Percentiles rank a stretch among this genome's conserved stretches.
Conservation (phyloP, 345 rosid genomes). For the Salix udensis region DNA sequence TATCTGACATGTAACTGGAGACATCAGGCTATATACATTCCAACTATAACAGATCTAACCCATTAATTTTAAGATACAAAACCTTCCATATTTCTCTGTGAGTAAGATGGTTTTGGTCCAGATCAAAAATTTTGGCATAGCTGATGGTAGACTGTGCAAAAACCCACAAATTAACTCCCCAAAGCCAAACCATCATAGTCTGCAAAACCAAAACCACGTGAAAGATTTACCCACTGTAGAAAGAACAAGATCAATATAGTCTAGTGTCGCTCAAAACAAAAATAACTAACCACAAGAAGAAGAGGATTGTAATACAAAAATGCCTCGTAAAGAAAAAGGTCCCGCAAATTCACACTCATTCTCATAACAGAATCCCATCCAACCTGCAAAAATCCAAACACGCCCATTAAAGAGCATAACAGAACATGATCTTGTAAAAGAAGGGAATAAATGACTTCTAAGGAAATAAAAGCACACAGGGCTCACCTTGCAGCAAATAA, state of each 20-base stretch:
- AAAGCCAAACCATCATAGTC: constrained; percentile 96
- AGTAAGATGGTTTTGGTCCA: constrained; percentile 84
- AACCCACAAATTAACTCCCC: constrained; percentile 94
- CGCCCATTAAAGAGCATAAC: not conserved
- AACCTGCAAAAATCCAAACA: constrained; percentile 45
- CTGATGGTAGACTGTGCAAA: constrained; percentile 73
- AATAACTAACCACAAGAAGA: constrained; percentile 79
- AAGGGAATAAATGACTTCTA: not conserved
- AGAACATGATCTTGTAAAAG: not conserved
- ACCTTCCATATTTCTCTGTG: constrained; percentile 98
- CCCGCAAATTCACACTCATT: constrained; percentile 78
- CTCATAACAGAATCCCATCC: constrained; percentile 96
- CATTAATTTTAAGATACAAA: constrained; percentile 7
- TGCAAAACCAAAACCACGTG: constrained; percentile 35
- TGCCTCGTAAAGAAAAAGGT: constrained; percentile 85
- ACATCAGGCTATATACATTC: not conserved
- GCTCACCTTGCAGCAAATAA: constrained; percentile 85
- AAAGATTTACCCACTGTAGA: not conserved
- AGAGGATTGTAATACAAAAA: constrained; percentile 96
- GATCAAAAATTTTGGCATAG: constrained; percentile 69
- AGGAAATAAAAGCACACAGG: not conserved
- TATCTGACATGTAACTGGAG: not conserved
- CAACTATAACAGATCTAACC: not conserved
- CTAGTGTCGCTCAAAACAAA: not conserved
- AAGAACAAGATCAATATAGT: not conserved